phyloP scores from a whole-genome alignment of 2,329 filamentous ascomycete genomes.

The Arthrobotrys musiformis region DNA sequence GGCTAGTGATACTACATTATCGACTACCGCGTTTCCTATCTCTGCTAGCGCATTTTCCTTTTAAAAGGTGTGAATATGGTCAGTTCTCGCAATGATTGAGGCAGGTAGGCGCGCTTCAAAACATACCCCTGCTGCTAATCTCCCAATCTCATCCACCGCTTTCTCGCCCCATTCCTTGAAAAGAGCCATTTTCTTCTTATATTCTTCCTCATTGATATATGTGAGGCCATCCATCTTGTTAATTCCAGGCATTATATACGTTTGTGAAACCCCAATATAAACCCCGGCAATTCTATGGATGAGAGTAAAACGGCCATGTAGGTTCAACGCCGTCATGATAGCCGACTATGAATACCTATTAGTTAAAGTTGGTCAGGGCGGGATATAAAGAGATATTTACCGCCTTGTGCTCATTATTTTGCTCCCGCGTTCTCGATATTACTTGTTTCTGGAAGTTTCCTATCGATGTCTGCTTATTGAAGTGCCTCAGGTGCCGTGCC shows the following conservation, averaged over 20 bases:
- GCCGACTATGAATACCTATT: background rate
- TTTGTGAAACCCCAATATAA: slow-evolving; percentile 26
- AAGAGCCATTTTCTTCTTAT: background rate
- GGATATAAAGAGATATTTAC: background rate
- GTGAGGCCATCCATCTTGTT: slow-evolving; percentile 28
- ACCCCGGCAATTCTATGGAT: slow-evolving; percentile 22
- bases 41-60: background rate
- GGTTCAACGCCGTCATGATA: background rate
- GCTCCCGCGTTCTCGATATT: background rate
- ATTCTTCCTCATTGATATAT: background rate
- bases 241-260: slow-evolving; percentile 30
- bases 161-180: slow-evolving; percentile 11
- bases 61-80: background rate
- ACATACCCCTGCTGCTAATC: background rate
- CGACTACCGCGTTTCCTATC: background rate
- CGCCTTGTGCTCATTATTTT: background rate
- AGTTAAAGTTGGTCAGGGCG: background rate
- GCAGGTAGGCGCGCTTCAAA: background rate
- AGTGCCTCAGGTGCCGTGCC: background rate
- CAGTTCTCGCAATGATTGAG: background rate
- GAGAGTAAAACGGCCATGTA: slow-evolving; percentile 21
- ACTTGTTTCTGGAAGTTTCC: background rate
- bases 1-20: background rate
- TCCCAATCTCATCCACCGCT: background rate
- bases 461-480: background rate